Conservation (phyloP, 495 filamentous ascomycete genomes). For the Symbiotaphrina buchneri region DNA sequence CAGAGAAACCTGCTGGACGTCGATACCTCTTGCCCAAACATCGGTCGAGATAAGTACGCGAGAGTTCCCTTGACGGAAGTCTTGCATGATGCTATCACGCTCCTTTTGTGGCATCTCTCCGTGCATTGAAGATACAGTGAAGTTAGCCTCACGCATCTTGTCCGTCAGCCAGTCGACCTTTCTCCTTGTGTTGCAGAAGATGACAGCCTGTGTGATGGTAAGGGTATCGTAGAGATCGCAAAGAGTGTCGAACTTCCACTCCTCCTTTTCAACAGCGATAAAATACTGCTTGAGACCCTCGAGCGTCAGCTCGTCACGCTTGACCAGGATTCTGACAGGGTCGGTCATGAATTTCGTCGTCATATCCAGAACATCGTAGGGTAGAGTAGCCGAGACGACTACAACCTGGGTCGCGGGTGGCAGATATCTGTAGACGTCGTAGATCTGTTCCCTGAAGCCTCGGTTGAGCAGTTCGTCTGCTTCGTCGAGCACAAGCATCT, state of each 20-base stretch:
- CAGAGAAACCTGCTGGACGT: conserved; percentile 96
- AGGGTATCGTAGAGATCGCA: conserved; percentile 98
- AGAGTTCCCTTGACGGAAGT: conserved; percentile 93
- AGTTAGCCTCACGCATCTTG: conserved; percentile 93
- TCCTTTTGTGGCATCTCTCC: conserved; percentile 96
- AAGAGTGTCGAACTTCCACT: conserved; percentile 98
- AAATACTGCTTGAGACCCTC: conserved; percentile 99
- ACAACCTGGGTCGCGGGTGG: conserved; percentile 96
- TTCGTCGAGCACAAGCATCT: conserved; percentile 98
- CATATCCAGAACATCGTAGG: conserved; percentile 96
- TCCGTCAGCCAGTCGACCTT: conserved; percentile 99
- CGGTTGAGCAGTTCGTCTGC: conserved; percentile 96
- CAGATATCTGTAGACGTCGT: conserved; percentile 97
- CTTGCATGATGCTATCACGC: conserved; percentile 99
- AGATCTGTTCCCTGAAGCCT: conserved; percentile 99
- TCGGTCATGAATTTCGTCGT: conserved; percentile 99
- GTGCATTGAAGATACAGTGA: conserved; percentile 98
- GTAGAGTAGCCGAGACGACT: conserved; percentile 91
- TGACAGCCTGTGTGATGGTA: conserved; percentile 97
- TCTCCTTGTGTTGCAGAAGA: conserved; percentile 98
- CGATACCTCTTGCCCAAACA: conserved; percentile 93
- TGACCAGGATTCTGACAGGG: conserved; percentile 95
- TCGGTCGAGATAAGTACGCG: conserved; percentile 97
- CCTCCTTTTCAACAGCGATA: conserved; percentile 99
- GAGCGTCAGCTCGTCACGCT: conserved; percentile 96